Evolutionary conservation across 2,329 filamentous ascomycete genomes (phyloP), one percentile per base, ranked within the genome.

Genomic region (Periglandula ipomoeae): DNA sequence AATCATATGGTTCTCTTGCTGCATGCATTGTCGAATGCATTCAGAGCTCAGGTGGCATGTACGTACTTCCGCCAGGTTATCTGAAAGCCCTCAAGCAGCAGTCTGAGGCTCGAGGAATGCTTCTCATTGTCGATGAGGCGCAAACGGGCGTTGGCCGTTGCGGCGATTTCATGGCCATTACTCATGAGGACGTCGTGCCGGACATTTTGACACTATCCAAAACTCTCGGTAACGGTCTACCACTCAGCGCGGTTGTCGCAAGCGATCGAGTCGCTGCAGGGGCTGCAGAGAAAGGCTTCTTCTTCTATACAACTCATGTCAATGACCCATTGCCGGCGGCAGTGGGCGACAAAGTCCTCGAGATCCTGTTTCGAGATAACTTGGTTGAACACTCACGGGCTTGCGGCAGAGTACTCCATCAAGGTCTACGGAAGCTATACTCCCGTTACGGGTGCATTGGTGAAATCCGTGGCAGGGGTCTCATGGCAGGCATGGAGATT

Each of bases 11-110:
- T n/a, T n/a, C n/a, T n/a, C n/a, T 1, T 75, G 78, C 47, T 81
- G 85, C n/a, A n/a, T n/a, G n/a, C n/a, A n/a, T n/a, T 48, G 66
- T 85, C 44, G 80, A 85, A 60, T 78, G 75, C 15, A 82, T 84
- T 34, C 70, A 80, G 9, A 76, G 74, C 23, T 68, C 70, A 0
- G 81, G 73, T 0, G 81, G 82, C 2, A 82, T 85, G 65, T 72
- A 78, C 27, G 74, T 76, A 1, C 68, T 81, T 0, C 81, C 81
- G 0, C 50, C 61, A 0, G 81, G 81, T 0, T 85, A 85, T 52
- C 65, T 85, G 19, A 68, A 68, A 47, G 73, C 72, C 0, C 64
- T 84, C 56, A 77, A 75, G 53, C 58, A 60, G 13, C 71, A 82
- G 49, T 82, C 78, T 59, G 69, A 76, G 56, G 67, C 67, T 22